Evolutionary conservation across 1,284 basidiomycete genomes (phyloP), one percentile per base, ranked within the genome.

Genomic region (Paramarasmius palmivorus): DNA sequence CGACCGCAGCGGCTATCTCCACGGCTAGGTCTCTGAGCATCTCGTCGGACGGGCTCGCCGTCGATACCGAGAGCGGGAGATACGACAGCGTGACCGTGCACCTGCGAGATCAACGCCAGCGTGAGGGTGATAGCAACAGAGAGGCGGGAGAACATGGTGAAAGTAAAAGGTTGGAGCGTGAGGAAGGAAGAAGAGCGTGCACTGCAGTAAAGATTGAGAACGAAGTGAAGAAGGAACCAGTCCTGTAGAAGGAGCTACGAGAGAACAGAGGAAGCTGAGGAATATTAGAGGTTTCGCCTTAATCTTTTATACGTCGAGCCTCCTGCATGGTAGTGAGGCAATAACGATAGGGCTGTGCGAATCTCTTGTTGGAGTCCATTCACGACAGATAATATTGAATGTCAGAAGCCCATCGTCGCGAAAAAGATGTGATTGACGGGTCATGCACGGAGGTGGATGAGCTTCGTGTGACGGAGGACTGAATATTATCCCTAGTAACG

Each of bases 31-130:
- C 61, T 52, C 56, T 63, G 62, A 10, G 60, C 59, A 35, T 65
- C 62, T 19, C 38, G 54, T 29, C 63, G 62, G 9, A 50, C 53
- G 39, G 60, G 59, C 2, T 49, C 20, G 3, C 62, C 61, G 10
- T 53, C 41, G 2, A 63, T 62, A 40, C 63, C 61, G 44, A 64
- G 59, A n/a, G 58, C 59, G 2, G 59, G 59, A 17, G n/a, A 32
- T 44, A 20, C 44, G 34, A 46, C 36, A 52, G 44, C 26, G 26
- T 46, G 44, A 26, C 19, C 44, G 4, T 46, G 22, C 14, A 46
- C 44, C n/a, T 46, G 12, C 14, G 19, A 23, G 23, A 26, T 26
- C 49, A 40, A 39, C 20, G 49, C 49, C 19, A 50, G 38, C 20
- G 36, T 20, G 19, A 38, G n/a, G 14, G 49, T 36, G 17, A 40